Evolutionary conservation across 163 green algal genomes (phyloP), one percentile per base, ranked within the genome.

Genomic region (Scenedesmus sp.): DNA sequence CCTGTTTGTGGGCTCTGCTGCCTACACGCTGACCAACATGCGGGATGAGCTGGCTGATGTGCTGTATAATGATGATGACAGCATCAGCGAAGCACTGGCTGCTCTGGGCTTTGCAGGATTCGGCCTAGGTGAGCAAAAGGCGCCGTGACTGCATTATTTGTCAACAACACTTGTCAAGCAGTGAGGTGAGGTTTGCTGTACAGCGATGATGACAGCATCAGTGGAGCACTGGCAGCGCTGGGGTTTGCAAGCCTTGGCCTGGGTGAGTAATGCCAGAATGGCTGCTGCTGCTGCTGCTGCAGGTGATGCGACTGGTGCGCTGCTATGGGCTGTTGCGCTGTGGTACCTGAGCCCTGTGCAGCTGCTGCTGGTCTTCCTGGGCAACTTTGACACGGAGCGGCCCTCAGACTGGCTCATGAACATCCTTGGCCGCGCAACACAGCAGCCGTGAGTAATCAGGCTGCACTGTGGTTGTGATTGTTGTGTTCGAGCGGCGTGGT

Each of bases 351-450:
- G 88, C 52, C 97, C 97, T 0, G 62, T 94, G 90, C 96, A 98
- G 93, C 93, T 98, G 90, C 94, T 99, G 86, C 94, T 98, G 81
- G 89, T 98, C 8, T 99, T 99, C 91, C 88, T 98, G 12, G 97
- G 97, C 12, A 91, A 93, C 16, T 93, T 98, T 8, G 96, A 99
- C n/a, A 97, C 92, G 3, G 95, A 98, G 83, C 93, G 97, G 0
- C 97, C 97, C 3, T 96, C 89, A 46, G 97, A 98, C 88, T 97
- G 95, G 96, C 54, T 98, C 54, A 94, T 98, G 18, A 82, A 92
- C 54, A 82, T 77, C 23, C 85, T 97, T 1, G 96, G 94, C 16
- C 15, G 26, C 26, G 87, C 90, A 2, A 74, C 91, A 20, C 82
- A 89, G 10, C 90, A 94, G 16, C 56, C 55, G 92, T 95, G 52